phyloP scores from a whole-genome alignment of 2,329 filamentous ascomycete genomes.

The Pseudogymnoascus sp. region DNA sequence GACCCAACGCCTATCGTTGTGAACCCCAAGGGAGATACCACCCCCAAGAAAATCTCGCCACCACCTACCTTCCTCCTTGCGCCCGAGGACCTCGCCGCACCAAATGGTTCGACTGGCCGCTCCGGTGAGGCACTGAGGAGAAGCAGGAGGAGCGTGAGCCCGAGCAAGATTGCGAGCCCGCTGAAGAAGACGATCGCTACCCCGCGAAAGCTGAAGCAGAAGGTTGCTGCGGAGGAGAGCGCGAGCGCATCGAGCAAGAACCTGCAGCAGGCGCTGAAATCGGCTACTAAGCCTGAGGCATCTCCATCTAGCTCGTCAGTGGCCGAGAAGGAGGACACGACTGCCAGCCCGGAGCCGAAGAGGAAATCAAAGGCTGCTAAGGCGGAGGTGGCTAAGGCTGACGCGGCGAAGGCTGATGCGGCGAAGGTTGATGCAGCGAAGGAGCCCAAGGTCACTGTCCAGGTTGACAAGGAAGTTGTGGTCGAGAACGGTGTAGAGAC shows the following conservation, averaged over 20 bases:
- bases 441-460: conserved; percentile 58
- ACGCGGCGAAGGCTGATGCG: conserved; percentile 11
- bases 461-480: conserved; percentile 58
- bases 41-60: conserved; percentile 68
- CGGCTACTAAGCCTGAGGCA: conserved; percentile 27
- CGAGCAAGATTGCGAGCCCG: conserved; percentile 45
- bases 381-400: conserved; percentile 20
- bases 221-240: conserved; percentile 42
- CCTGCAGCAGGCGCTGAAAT: conserved; percentile 41
- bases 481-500: conserved; percentile 54
- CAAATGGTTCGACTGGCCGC: conserved; percentile 28
- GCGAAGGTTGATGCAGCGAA: conserved; percentile 39
- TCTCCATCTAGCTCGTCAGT: background rate
- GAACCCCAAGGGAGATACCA: conserved; percentile 31
- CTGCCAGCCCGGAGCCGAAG: background rate
- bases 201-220: conserved; percentile 39
- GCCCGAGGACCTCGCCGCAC: conserved; percentile 31
- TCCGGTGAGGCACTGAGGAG: conserved; percentile 34
- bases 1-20: conserved; percentile 72
- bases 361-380: conserved; percentile 13
- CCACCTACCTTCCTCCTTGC: conserved; percentile 68
- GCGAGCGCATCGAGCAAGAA: conserved; percentile 41
- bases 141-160: conserved; percentile 52
- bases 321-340: background rate
- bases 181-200: conserved; percentile 23